Evolutionary conservation across 1,284 basidiomycete species (phyloP).

Genomic region (Apiotrichum akiyoshidainum): DNA sequence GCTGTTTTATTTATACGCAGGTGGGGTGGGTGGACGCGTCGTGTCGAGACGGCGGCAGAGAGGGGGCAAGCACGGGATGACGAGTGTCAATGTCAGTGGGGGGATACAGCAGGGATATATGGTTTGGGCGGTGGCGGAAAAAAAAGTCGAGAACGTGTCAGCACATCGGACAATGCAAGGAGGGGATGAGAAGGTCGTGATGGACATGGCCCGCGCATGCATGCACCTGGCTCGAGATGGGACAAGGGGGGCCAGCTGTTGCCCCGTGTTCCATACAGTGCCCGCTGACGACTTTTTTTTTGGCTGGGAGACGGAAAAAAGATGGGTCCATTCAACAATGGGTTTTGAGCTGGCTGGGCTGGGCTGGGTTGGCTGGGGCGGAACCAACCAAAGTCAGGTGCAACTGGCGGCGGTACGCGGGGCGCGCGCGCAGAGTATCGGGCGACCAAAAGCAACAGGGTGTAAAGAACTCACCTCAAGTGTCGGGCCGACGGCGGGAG

Average conservation of each 20-base stretch:
- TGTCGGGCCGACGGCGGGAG: constrained; percentile 1
- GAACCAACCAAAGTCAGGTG: too few species aligned
- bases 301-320: not conserved
- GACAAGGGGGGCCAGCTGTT: not conserved
- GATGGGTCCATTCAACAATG: not conserved
- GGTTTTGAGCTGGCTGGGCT: not conserved
- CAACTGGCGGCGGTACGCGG: too few species aligned
- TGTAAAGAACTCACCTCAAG: constrained; percentile 9
- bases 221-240: not conserved
- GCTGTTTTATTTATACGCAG: constrained; percentile 3
- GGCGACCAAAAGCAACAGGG: too few species aligned
- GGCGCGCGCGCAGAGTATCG: too few species aligned
- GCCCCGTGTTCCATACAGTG: not conserved
- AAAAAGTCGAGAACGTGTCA: not conserved
- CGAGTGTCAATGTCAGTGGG: not conserved
- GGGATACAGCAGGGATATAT: not conserved
- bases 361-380: too few species aligned
- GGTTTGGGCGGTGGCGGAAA: not conserved
- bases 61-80: not conserved
- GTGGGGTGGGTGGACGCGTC: not conserved
- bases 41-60: not conserved
- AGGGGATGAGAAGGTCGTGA: not conserved
- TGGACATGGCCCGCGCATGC: too few species aligned
- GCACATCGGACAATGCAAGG: not conserved
- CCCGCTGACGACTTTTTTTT: constrained; percentile 11